These are phyloP conservation scores for Claviceps africana DNA, from an alignment of 2,329 filamentous ascomycete species.

Conservation along the genomic window DNA sequence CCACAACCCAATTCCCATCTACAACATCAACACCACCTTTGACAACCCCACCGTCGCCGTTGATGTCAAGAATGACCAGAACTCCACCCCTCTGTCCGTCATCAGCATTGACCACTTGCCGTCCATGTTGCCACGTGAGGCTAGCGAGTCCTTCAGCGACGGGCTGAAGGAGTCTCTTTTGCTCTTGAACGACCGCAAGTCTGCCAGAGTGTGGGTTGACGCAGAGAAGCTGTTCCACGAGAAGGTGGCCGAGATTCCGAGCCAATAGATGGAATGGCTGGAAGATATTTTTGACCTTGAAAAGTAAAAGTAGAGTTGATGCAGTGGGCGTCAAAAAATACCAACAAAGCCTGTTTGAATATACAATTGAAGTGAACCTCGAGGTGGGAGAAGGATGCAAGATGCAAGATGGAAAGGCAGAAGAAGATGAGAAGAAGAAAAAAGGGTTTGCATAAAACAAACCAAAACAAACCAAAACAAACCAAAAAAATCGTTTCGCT, in stretches of 20 bases:
- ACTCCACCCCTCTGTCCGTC: slow-evolving; percentile 45
- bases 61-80: slow-evolving; percentile 39
- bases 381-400: no score
- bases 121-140: slow-evolving; percentile 70
- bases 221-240: slow-evolving; percentile 4
- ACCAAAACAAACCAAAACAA: no score
- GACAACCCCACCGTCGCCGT: slow-evolving; percentile 74
- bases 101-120: slow-evolving; percentile 84
- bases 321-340: no score
- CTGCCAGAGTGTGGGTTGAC: slow-evolving; percentile 4
- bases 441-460: neutral
- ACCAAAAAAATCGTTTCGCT: neutral
- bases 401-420: no score
- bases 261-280: neutral
- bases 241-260: slow-evolving; percentile 4
- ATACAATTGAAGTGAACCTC: no score
- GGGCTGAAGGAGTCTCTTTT: slow-evolving; percentile 2
- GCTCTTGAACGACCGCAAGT: slow-evolving; percentile 3
- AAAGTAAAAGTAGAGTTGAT: no score
- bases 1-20: slow-evolving; percentile 61
- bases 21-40: slow-evolving; percentile 75
- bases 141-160: slow-evolving; percentile 41
- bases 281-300: no score
- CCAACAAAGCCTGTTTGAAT: no score
- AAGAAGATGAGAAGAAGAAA: neutral